Base-by-base conservation (phyloP, 805 yeast species). In the Priceomyces melissophilus region DNA sequence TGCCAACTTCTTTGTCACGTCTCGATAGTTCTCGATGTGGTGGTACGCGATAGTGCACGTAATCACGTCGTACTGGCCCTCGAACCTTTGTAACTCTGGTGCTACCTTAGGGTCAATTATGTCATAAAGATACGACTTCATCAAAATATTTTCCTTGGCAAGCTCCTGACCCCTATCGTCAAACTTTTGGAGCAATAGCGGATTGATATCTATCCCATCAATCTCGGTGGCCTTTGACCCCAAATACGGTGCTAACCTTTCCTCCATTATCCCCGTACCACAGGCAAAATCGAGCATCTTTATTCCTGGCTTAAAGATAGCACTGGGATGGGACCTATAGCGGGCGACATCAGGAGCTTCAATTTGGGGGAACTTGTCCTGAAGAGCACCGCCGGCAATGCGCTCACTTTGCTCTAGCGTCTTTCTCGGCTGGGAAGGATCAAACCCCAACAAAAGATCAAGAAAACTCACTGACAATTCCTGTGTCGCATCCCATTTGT, bases 281-380 rank as follows among this genome's bases (percentile, higher is more conserved):
- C 74, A 69, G 0, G 73, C 75, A 50, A 71, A 70, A 45, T 71
- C 75, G 35, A 71, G 38, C 5, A 65, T 30, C 28, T 42, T 56
- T 37, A 48, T 44, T 5, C 55, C 57, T 2, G 56, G 57, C 36
- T 43, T 49, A 43, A 59, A 44, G 27, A 52, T 33, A 10, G 52
- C 16, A 12, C 46, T 31, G 3, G 55, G 52, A 30, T 20, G 25
- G 37, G 10, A 15, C 40, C 17, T 3, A 28, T 15, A 2, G 34
- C 10, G 30, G 36, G 47, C 1, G 49, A 46, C 42, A 30, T 43
- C 45, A 11, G 57, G 54, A 23, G 37, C 45, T 3, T 17, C 10
- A 3, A 43, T 30, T 13, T 47, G 42, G 2, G 55, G 56, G 35
- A 42, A 38, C 7, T 20, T 12, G 5, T 39, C 43, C 28, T 47